Percentiles rank a stretch among this genome's conserved stretches.
These are phyloP conservation scores for Cryptosporidium ubiquitum DNA, from an alignment of 169 alveolate genomes.

Conservation along the genomic window DNA sequence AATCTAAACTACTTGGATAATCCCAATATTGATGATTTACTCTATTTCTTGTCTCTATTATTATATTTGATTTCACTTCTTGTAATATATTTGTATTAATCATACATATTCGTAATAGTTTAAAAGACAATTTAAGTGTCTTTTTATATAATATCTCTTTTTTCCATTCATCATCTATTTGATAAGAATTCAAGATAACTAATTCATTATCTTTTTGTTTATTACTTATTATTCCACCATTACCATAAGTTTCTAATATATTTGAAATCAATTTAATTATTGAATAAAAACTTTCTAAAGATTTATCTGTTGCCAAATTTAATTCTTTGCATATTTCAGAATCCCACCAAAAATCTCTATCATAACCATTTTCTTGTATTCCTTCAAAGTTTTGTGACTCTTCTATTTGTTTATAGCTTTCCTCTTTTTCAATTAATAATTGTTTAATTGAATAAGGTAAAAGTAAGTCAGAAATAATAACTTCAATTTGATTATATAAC, in stretches of 20 bases:
- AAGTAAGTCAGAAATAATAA: constrained; percentile 32
- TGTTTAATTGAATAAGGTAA: constrained; percentile 52
- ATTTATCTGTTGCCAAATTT: constrained; percentile 13
- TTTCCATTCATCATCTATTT: constrained; percentile 20
- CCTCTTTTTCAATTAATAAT: constrained; percentile 22
- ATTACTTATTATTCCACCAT: constrained; percentile 7
- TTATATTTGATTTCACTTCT: constrained; percentile 5
- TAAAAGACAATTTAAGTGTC: constrained; percentile 18
- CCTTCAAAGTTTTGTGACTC: not conserved
- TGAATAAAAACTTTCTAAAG: constrained; percentile 1
- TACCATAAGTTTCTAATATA: constrained; percentile 55
- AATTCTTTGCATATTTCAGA: constrained; percentile 23
- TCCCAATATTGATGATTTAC: constrained; percentile 35
- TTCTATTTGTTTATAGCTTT: not conserved
- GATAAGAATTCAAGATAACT: not conserved
- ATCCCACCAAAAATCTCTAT: constrained; percentile 47
- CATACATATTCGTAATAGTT: constrained; percentile 27
- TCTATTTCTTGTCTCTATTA: constrained; percentile 33
- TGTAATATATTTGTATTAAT: not conserved
- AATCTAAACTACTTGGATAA: constrained; percentile 26
- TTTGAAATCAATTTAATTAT: constrained; percentile 18
- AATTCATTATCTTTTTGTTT: not conserved
- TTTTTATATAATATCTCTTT: constrained; percentile 6
- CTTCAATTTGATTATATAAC: constrained; percentile 30
- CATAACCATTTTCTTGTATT: not conserved